A percentile compares a stretch with the other conserved stretches of the same genome.
phyloP scores from a whole-genome alignment of 2,329 filamentous ascomycete genomes.

The Cucurbitaria berberidis region DNA sequence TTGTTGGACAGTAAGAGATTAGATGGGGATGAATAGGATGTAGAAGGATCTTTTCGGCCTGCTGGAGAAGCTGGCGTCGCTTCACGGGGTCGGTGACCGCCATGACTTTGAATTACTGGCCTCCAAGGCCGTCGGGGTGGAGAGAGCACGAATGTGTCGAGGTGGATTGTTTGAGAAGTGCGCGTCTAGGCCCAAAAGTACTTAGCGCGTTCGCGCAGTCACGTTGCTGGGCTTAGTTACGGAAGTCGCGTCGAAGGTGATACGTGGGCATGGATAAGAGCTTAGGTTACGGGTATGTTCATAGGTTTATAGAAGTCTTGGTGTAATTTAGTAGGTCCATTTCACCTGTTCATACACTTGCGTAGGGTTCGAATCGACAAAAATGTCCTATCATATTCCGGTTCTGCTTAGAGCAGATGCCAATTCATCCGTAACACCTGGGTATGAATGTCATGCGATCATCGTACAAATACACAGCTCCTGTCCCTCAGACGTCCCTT shows the following conservation, averaged over 20 bases:
- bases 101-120: conserved; percentile 9
- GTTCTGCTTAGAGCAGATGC: neutral
- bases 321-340: neutral
- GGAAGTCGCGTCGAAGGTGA: neutral
- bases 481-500: conserved; percentile 6
- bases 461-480: conserved; percentile 21
- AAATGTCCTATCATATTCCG: neutral
- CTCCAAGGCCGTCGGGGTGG: conserved; percentile 13
- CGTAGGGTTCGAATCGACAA: neutral
- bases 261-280: neutral
- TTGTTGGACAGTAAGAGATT: conserved; percentile 79
- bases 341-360: neutral
- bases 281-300: neutral
- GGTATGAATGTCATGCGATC: conserved; percentile 19
- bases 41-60: conserved; percentile 51
- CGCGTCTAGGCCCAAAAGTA: conserved; percentile 22
- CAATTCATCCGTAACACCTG: conserved; percentile 2
- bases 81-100: conserved; percentile 4
- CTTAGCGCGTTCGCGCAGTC: conserved; percentile 35
- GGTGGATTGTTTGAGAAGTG: conserved; percentile 18
- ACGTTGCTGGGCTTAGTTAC: too few species aligned
- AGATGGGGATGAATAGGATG: conserved; percentile 62
- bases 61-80: conserved; percentile 39
- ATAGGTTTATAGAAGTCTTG: neutral
- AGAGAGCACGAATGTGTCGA: conserved; percentile 3